These are phyloP conservation scores for Yamadazyma oceani DNA, from an alignment of 1,139 yeast species.

Conservation along the genomic window DNA sequence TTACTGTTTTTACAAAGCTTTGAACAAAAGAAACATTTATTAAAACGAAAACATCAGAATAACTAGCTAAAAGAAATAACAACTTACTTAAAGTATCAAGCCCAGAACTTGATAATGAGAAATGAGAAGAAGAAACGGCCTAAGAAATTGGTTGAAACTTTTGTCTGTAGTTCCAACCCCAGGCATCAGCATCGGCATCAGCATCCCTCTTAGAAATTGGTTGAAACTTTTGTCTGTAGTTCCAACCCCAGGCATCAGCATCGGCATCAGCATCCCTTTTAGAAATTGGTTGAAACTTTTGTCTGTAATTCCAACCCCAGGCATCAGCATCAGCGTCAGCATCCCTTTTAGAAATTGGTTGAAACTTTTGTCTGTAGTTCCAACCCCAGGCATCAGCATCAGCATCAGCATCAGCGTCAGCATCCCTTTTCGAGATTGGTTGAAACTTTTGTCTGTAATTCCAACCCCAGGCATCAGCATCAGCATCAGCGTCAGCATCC, in stretches of 20 bases:
- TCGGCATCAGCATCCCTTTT: conserved; percentile 14
- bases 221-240: conserved; percentile 8
- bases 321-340: conserved; percentile 12
- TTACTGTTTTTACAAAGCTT: no score
- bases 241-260: conserved; percentile 10
- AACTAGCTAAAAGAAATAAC: no score
- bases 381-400: conserved; percentile 8
- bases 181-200: conserved; percentile 8
- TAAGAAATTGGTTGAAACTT: conserved; percentile 11
- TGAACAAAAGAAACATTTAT: no score
- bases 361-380: conserved; percentile 9
- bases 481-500: conserved; percentile 13
- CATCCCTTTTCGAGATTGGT: conserved; percentile 13
- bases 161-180: conserved; percentile 8
- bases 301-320: conserved; percentile 11
- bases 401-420: conserved; percentile 12
- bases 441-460: conserved; percentile 9
- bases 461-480: conserved; percentile 12
- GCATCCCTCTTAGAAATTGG: conserved; percentile 8
- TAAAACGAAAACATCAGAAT: no score
- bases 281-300: conserved; percentile 14
- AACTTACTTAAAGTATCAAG: no score
- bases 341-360: conserved; percentile 11
- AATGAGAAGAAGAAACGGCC: no score
- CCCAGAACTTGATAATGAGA: no score